Percentiles rank a stretch among this genome's conserved stretches.
Conservation (phyloP, 75 land plant genomes). For the Sequoiadendron giganteum region DNA sequence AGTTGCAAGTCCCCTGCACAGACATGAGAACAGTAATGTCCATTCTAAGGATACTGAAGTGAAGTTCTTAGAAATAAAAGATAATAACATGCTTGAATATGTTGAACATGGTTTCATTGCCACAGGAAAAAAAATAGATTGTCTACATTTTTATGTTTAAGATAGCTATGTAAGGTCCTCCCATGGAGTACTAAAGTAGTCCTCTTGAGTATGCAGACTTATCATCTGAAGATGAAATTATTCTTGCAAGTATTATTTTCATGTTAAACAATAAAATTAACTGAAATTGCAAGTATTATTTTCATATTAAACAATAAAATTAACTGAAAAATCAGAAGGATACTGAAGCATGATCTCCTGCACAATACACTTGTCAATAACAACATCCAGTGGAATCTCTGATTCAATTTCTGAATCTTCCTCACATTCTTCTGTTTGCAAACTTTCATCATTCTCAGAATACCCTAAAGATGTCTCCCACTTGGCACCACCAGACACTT, state of each 20-base stretch:
- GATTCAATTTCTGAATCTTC: conserved; percentile 9
- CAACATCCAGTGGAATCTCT: conserved; percentile 81
- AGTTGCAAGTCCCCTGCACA: neutral
- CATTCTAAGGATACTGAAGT: neutral
- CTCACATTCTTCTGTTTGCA: neutral
- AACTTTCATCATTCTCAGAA: conserved; percentile 7
- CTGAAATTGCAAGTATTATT: no score
- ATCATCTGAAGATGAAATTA: neutral
- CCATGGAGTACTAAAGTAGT: neutral
- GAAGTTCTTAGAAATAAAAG: neutral
- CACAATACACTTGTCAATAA: conserved; percentile 69
- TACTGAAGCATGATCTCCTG: conserved; percentile 94
- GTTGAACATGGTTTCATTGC: neutral
- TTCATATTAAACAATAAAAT: neutral
- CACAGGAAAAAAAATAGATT: neutral
- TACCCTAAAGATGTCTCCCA: conserved; percentile 38
- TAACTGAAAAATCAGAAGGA: conserved; percentile 37
- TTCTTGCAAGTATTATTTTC: neutral
- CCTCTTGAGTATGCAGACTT: neutral
- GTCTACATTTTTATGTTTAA: neutral
- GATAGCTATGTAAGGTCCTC: neutral
- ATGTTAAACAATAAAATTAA: no score
- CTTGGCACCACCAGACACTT: conserved; percentile 36
- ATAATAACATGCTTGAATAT: neutral
- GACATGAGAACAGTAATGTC: neutral